Evolutionary conservation across 2,329 filamentous ascomycete genomes (phyloP).

Genomic region (Fusarium irregulare): DNA sequence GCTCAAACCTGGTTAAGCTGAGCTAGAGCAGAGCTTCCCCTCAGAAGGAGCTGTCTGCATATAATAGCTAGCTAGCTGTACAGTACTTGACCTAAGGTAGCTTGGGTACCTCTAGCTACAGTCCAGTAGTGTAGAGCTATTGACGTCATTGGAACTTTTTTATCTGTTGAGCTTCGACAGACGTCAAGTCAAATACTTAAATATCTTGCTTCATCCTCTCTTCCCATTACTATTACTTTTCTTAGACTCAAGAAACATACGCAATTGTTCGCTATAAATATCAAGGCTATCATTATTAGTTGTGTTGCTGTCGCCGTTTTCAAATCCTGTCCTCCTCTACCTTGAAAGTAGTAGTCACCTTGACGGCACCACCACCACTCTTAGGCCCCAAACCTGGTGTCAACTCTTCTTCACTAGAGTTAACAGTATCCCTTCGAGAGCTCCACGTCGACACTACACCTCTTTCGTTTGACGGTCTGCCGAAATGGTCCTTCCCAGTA

Average conservation of each 20-base stretch:
- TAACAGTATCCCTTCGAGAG: slow-evolving; percentile 14
- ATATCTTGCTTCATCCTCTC: background rate
- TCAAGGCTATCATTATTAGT: slow-evolving; percentile 28
- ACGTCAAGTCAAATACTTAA: slow-evolving; percentile 6
- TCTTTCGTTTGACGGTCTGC: slow-evolving; percentile 29
- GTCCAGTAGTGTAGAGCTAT: background rate
- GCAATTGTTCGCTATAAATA: slow-evolving; percentile 19
- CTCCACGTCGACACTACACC: slow-evolving; percentile 24
- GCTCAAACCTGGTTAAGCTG: background rate
- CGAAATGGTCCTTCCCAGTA: slow-evolving; percentile 31
- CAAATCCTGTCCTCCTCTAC: slow-evolving; percentile 33
- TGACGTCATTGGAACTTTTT: slow-evolving; percentile 32
- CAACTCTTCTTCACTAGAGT: slow-evolving; percentile 40
- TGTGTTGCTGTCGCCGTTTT: slow-evolving; percentile 11
- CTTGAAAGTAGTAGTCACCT: slow-evolving; percentile 34
- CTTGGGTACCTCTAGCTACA: background rate
- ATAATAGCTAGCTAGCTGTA: background rate
- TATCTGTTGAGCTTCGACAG: background rate
- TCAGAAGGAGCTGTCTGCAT: background rate
- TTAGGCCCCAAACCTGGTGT: slow-evolving; percentile 22
- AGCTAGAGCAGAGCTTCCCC: background rate
- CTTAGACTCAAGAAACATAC: background rate
- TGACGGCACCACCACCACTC: slow-evolving; percentile 15
- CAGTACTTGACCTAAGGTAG: background rate
- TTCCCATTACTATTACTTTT: background rate